Base-by-base conservation (phyloP, 176 grass and related monocot species). In the Aechmea fasciata region DNA sequence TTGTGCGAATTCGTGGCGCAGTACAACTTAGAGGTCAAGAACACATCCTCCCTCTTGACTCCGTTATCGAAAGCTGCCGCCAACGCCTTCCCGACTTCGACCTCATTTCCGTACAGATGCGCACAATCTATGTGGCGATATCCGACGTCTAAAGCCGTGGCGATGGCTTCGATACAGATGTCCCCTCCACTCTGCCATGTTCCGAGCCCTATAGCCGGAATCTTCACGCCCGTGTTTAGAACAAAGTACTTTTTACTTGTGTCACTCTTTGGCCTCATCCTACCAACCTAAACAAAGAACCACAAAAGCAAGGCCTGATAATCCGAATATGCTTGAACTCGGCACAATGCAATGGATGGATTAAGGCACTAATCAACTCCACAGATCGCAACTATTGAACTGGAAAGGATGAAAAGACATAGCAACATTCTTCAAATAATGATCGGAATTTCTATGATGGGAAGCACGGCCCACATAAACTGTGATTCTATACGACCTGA, bases 51-150 rank as follows among this genome's bases (percentile, higher is more conserved):
- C 67, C 81, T 73, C 74, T 73, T 64, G 63, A 83, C 65, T 53
- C 69, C 75, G 3, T 52, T 11, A 48, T 29, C 64, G 62, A 83
- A 83, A 51, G 81, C 75, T 20, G 50, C 66, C 6, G 50, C 52
- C 52, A 83, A 49, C 13, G 81, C 74, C 10, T 78, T 77, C 9
- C 81, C 81, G 0, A 83, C 81, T 51, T 83, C 81, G 2, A 51
- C 69, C 24, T 83, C 81, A 28, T 83, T 83, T 10, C 81, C 81
- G 13, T 83, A 83, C 5, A 83, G 70, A 52, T 83, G 81, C 3
- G 81, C 81, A 65, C 81, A 83, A 54, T 83, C 81, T 10, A 83
- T 71, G 64, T 83, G 81, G 23, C 64, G 51, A 48, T 83, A 83
- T 1, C 81, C 81, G 17, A 68, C 81, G 19, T 41, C 28, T 22